These are phyloP conservation scores for Beauveria rudraprayagi DNA, from an alignment of 2,329 filamentous ascomycete genomes.

Conservation along the genomic window DNA sequence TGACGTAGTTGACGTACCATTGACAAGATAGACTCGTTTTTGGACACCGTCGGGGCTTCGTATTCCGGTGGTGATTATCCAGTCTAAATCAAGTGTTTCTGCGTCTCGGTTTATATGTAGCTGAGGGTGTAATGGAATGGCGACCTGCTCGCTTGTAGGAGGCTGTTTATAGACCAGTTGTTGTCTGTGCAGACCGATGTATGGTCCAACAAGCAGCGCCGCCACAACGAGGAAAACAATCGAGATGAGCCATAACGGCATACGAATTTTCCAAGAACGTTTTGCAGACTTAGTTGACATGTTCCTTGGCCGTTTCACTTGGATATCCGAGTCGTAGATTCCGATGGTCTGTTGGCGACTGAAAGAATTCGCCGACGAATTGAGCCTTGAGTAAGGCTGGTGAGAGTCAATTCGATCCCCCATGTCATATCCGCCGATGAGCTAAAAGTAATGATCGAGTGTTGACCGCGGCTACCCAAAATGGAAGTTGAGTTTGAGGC, in stretches of 20 bases:
- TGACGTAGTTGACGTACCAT: neutral
- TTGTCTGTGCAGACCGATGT: neutral
- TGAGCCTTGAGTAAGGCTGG: neutral
- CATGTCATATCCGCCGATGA: neutral
- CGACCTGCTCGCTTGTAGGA: neutral
- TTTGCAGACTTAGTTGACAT: neutral
- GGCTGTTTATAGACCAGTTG: neutral
- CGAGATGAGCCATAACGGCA: neutral
- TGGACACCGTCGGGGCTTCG: conserved; percentile 10
- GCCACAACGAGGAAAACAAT: neutral
- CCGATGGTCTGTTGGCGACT: neutral
- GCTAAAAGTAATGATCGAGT: neutral
- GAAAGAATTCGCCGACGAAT: neutral
- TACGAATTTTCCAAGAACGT: neutral
- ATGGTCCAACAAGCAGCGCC: neutral
- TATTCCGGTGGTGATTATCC: conserved; percentile 4
- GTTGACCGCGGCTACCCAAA: conserved; percentile 3
- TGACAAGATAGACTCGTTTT: conserved; percentile 12
- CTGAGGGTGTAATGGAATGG: conserved; percentile 5
- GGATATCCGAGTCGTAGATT: neutral
- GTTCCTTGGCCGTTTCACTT: neutral
- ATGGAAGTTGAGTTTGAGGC: neutral
- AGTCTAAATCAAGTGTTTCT: conserved; percentile 6
- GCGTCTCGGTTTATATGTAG: neutral
- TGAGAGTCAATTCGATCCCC: too few species aligned